A percentile compares a stretch with the other conserved stretches of the same genome.
phyloP scores from a whole-genome alignment of 1,139 yeast genomes.

The Scheffersomyces illinoinensis region DNA sequence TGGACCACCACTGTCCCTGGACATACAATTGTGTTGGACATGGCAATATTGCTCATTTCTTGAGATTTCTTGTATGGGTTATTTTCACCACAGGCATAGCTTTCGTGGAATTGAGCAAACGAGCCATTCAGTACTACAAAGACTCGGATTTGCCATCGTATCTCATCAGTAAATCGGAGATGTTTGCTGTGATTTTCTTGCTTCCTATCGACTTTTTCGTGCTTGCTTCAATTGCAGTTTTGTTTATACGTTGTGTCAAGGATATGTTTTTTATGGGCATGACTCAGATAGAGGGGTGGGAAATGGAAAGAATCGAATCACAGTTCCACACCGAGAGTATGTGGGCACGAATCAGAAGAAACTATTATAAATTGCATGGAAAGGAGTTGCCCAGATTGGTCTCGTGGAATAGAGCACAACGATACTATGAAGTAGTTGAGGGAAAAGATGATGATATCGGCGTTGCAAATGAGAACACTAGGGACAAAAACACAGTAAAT shows the following conservation, averaged over 20 bases:
- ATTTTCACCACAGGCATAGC: constrained; percentile 55
- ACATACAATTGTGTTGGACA: constrained; percentile 83
- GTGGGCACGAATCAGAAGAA: constrained; percentile 51
- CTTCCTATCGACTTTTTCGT: constrained; percentile 62
- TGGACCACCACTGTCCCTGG: constrained; percentile 93
- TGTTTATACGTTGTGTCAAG: constrained; percentile 61
- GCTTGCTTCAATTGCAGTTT: constrained; percentile 53
- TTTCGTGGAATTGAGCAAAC: constrained; percentile 39
- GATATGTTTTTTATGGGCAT: constrained; percentile 65
- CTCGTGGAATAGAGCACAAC: constrained; percentile 43
- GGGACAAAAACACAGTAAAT: constrained; percentile 7
- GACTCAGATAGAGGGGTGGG: constrained; percentile 95
- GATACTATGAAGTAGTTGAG: constrained; percentile 18
- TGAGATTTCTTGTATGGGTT: constrained; percentile 76
- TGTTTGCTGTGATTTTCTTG: constrained; percentile 57
- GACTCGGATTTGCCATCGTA: constrained; percentile 61
- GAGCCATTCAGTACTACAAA: constrained; percentile 49
- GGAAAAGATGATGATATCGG: constrained; percentile 7
- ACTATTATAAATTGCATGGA: constrained; percentile 45
- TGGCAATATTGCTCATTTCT: constrained; percentile 76
- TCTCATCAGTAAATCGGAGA: constrained; percentile 52
- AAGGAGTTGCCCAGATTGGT: constrained; percentile 45
- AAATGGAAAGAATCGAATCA: constrained; percentile 73
- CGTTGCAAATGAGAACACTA: background rate
- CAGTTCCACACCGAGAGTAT: constrained; percentile 56